Evolutionary conservation across 2,329 filamentous ascomycete species (phyloP).

Genomic region (Ceratocystis alfenasii): DNA sequence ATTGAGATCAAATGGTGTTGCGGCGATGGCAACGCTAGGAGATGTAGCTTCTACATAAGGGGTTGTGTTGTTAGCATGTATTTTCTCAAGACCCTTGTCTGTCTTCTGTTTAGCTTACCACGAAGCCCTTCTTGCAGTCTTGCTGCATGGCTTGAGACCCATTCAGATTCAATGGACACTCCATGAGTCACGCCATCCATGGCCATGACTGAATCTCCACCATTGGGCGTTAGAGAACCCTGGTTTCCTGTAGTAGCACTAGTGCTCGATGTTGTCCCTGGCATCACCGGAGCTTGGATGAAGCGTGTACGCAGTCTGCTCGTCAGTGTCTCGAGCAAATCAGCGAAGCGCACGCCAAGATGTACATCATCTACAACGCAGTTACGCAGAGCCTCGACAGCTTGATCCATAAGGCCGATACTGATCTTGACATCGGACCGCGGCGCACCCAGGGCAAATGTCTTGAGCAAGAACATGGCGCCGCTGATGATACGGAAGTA

Average conservation of each 20-base stretch:
- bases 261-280: constrained; percentile 14
- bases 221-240: neutral
- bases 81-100: neutral
- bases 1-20: constrained; percentile 49
- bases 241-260: neutral
- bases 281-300: constrained; percentile 44
- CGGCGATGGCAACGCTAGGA: constrained; percentile 40
- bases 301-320: constrained; percentile 62
- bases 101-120: neutral
- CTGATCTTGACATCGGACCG: constrained; percentile 66
- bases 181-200: neutral
- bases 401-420: constrained; percentile 61
- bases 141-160: constrained; percentile 7
- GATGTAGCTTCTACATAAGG: constrained; percentile 22
- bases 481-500: constrained; percentile 81
- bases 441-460: constrained; percentile 68
- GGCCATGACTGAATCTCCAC: neutral
- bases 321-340: constrained; percentile 67
- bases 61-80: neutral
- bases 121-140: neutral
- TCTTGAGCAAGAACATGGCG: constrained; percentile 74
- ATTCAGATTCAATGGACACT: neutral
- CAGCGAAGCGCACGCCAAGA: constrained; percentile 70
- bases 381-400: constrained; percentile 60
- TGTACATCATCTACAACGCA: constrained; percentile 79